These are phyloP conservation scores for Akanthomyces muscarius DNA, from an alignment of 2,329 filamentous ascomycete genomes.

Conservation along the genomic window DNA sequence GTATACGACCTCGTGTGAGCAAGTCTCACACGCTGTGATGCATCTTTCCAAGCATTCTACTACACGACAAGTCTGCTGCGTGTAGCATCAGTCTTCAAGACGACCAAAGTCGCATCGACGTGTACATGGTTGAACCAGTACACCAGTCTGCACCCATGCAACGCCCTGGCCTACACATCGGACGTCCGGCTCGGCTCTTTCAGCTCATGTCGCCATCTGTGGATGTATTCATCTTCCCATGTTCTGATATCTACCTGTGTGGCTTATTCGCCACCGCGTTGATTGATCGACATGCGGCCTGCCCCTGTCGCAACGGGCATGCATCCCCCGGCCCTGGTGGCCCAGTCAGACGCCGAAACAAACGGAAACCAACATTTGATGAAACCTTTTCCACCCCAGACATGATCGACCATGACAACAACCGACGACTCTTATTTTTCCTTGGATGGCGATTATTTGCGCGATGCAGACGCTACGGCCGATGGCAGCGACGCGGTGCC, in stretches of 20 bases:
- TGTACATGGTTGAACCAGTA: background rate
- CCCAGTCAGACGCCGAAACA: background rate
- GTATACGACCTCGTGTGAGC: background rate
- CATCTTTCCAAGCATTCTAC: background rate
- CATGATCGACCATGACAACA: background rate
- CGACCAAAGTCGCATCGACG: background rate
- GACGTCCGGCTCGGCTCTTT: background rate
- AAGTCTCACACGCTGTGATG: background rate
- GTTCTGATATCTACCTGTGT: background rate
- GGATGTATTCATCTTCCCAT: background rate
- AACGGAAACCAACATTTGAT: background rate
- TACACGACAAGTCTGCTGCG: background rate
- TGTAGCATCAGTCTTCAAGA: background rate
- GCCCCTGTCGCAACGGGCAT: background rate
- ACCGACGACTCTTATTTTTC: background rate
- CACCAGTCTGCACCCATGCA: background rate
- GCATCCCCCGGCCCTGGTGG: conserved; percentile 5
- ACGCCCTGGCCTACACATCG: background rate
- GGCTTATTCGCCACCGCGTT: background rate
- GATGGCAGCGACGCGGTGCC: background rate
- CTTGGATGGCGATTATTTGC: background rate
- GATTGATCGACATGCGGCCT: conserved; percentile 7
- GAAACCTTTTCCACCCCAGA: background rate
- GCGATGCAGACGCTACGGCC: background rate
- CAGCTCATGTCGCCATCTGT: background rate